Evolutionary conservation across 208 protist species (phyloP).

Genomic region (Leishmania amazonensis): DNA sequence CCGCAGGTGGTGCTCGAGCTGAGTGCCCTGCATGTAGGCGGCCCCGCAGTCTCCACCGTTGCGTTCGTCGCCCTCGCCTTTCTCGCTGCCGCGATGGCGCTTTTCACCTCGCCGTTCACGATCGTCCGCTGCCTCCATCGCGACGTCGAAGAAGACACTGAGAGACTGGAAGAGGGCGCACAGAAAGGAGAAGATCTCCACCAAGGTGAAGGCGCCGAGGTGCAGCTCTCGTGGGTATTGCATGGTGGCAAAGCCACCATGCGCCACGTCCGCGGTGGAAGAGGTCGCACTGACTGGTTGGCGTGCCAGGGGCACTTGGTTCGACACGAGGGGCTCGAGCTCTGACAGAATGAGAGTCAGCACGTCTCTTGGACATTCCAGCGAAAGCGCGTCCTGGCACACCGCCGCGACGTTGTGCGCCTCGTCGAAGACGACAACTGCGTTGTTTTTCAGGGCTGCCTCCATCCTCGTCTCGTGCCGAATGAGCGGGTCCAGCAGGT

Average conservation of each 20-base stretch:
- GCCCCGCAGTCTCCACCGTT: not conserved
- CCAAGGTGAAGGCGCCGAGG: constrained; percentile 58
- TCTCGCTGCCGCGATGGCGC: constrained; percentile 3
- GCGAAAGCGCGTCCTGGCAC: constrained; percentile 72
- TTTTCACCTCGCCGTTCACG: constrained; percentile 12
- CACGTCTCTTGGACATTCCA: constrained; percentile 38
- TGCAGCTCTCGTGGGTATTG: constrained; percentile 69
- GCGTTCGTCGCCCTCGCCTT: not conserved
- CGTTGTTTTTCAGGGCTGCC: constrained; percentile 62
- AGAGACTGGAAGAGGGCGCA: constrained; percentile 42
- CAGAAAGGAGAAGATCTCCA: constrained; percentile 60
- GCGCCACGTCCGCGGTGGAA: not conserved
- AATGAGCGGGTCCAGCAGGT: constrained; percentile 95
- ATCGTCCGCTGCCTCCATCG: not conserved
- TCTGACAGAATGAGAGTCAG: constrained; percentile 55
- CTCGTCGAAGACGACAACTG: constrained; percentile 96
- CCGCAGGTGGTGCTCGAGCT: constrained; percentile 18
- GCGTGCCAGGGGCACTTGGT: constrained; percentile 9
- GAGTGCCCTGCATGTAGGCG: constrained; percentile 3
- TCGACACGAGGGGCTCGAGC: constrained; percentile 44
- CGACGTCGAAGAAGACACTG: constrained; percentile 18
- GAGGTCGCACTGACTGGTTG: not conserved
- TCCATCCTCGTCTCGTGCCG: constrained; percentile 87
- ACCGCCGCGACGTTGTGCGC: constrained; percentile 93
- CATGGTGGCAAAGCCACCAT: constrained; percentile 15